Conservation (phyloP, 345 rosid genomes). For the Ricinus communis region DNA sequence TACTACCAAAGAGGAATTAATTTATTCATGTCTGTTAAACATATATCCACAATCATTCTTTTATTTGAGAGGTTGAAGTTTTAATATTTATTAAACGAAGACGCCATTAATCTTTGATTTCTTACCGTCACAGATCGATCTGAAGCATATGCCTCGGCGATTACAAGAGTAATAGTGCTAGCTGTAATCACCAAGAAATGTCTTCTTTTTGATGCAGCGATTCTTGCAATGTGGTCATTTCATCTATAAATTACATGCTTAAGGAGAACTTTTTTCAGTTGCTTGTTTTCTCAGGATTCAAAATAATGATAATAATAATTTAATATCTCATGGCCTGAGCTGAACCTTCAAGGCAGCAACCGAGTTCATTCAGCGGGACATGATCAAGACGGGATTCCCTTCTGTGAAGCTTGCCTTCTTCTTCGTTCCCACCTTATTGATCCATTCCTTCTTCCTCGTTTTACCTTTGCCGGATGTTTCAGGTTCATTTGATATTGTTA, state of each 20-base stretch:
- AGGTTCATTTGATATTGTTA: constrained; percentile 9
- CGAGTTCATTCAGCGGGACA: neutral
- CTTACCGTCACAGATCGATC: neutral
- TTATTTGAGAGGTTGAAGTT: too few species aligned
- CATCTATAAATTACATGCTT: constrained; percentile 23
- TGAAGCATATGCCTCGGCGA: neutral
- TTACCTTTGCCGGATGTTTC: constrained; percentile 24
- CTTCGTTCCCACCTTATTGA: constrained; percentile 13
- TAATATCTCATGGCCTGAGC: constrained; percentile 12
- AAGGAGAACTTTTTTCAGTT: constrained; percentile 28
- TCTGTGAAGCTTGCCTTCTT: constrained; percentile 23
- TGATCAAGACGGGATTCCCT: constrained; percentile 21
- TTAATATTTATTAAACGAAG: too few species aligned
- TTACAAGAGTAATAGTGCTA: neutral
- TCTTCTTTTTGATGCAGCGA: neutral
- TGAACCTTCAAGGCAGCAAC: neutral
- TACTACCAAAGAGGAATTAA: too few species aligned
- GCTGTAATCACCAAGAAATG: constrained; percentile 28
- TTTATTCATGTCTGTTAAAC: neutral
- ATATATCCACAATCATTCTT: too few species aligned
- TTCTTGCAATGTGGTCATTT: constrained; percentile 10
- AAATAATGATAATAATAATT: neutral
- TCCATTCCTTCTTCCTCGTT: neutral
- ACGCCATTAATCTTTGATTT: neutral
- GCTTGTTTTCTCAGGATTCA: neutral